Conservation (phyloP, 495 filamentous ascomycete species). For the Symbiotaphrina buchneri region DNA sequence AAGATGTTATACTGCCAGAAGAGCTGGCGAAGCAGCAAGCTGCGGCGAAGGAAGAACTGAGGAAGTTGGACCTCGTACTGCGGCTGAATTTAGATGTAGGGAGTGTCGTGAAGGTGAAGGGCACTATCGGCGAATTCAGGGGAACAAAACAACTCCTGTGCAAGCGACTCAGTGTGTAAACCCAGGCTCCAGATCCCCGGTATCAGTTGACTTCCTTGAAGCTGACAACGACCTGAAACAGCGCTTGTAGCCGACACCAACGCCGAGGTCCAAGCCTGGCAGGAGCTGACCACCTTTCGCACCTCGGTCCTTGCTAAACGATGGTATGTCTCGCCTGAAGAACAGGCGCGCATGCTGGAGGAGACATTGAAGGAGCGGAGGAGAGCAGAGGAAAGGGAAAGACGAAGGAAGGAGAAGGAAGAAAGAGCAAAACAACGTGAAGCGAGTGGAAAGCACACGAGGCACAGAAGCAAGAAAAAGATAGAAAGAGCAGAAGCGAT, state of each 20-base stretch:
- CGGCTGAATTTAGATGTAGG: slow-evolving; percentile 36
- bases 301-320: slow-evolving; percentile 38
- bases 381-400: slow-evolving; percentile 5
- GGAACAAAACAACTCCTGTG: slow-evolving; percentile 39
- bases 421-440: not conserved
- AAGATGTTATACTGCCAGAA: too few species aligned
- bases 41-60: too few species aligned
- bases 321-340: slow-evolving; percentile 35
- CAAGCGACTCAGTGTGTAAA: slow-evolving; percentile 40
- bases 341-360: slow-evolving; percentile 28
- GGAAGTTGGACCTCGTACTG: too few species aligned
- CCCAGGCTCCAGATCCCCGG: too few species aligned
- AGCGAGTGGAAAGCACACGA: not conserved
- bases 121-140: slow-evolving; percentile 41
- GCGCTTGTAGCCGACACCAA: slow-evolving; percentile 33
- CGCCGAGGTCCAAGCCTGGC: slow-evolving; percentile 59
- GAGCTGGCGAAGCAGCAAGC: too few species aligned
- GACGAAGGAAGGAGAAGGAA: slow-evolving; percentile 2
- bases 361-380: slow-evolving; percentile 12
- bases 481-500: not conserved
- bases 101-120: slow-evolving; percentile 54
- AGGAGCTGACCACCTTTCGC: slow-evolving; percentile 37
- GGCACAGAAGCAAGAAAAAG: not conserved
- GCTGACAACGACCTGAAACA: slow-evolving; percentile 9
- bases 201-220: too few species aligned